Evolutionary conservation across 768 basidiomycete genomes (phyloP).

Genomic region (Harrya chromipes): DNA sequence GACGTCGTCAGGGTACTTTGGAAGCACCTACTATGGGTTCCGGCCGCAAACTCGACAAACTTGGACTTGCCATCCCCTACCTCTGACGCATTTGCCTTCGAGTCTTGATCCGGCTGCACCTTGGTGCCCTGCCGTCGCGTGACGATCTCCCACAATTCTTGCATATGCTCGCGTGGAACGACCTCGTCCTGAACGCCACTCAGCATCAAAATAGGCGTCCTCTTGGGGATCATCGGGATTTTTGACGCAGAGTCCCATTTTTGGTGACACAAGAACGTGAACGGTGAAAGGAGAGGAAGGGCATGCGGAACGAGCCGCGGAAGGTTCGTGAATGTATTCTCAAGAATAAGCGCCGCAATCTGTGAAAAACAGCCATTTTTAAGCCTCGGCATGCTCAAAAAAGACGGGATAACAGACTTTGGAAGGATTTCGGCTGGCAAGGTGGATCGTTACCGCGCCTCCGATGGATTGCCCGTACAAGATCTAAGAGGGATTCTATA

Average conservation of each 20-base stretch:
- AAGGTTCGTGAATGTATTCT: conserved; percentile 91
- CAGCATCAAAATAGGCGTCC: conserved; percentile 77
- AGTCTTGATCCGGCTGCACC: conserved; percentile 14
- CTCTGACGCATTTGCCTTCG: conserved; percentile 39
- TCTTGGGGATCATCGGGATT: conserved; percentile 57
- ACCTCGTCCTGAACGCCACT: conserved; percentile 62
- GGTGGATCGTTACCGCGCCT: conserved; percentile 88
- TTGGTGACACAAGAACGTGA: conserved; percentile 81
- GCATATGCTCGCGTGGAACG: conserved; percentile 55
- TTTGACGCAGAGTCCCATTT: conserved; percentile 81
- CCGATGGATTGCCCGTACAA: conserved; percentile 88
- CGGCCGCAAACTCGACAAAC: conserved; percentile 53
- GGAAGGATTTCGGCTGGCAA: conserved; percentile 72
- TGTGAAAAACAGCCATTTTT: conserved; percentile 23
- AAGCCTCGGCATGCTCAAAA: background rate
- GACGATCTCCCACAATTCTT: conserved; percentile 63
- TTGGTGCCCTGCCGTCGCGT: conserved; percentile 42
- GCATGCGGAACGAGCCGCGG: conserved; percentile 78
- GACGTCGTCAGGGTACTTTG: background rate
- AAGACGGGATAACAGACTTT: conserved; percentile 41
- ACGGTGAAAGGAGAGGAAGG: conserved; percentile 67
- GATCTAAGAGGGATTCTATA: conserved; percentile 40
- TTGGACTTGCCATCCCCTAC: conserved; percentile 51
- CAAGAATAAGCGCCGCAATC: conserved; percentile 79
- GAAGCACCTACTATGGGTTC: conserved; percentile 50